phyloP scores from a whole-genome alignment of 2,329 filamentous ascomycete genomes.

The Xylaria arbuscula region DNA sequence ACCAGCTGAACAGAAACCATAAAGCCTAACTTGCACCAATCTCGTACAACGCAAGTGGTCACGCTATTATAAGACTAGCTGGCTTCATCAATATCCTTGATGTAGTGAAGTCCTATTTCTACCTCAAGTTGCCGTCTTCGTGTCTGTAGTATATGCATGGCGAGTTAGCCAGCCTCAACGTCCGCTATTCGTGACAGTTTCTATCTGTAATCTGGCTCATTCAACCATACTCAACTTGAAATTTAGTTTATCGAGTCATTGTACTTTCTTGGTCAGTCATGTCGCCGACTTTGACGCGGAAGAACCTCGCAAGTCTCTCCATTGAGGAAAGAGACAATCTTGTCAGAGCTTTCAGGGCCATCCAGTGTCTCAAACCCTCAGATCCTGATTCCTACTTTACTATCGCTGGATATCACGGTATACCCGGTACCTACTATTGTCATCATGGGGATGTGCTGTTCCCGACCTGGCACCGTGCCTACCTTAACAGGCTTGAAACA shows the following conservation, averaged over 20 bases:
- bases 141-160: background rate
- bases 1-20: background rate
- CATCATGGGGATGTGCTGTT: conserved; percentile 30
- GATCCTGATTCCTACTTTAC: conserved; percentile 25
- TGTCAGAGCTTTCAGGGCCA: conserved; percentile 20
- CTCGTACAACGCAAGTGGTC: background rate
- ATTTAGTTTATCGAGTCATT: background rate
- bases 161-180: background rate
- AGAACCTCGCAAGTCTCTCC: conserved; percentile 15
- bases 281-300: conserved; percentile 8
- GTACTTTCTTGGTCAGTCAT: background rate
- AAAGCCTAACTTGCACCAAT: background rate
- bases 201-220: background rate
- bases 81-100: background rate
- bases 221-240: background rate
- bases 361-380: conserved; percentile 1
- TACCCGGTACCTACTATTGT: conserved; percentile 22
- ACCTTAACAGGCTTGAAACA: conserved; percentile 22
- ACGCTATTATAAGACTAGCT: background rate
- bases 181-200: background rate
- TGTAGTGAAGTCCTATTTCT: background rate
- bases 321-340: conserved; percentile 23
- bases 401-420: conserved; percentile 24
- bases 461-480: conserved; percentile 29
- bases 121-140: background rate